Conservation (phyloP, 768 basidiomycete genomes). For the Mycena floridula region DNA sequence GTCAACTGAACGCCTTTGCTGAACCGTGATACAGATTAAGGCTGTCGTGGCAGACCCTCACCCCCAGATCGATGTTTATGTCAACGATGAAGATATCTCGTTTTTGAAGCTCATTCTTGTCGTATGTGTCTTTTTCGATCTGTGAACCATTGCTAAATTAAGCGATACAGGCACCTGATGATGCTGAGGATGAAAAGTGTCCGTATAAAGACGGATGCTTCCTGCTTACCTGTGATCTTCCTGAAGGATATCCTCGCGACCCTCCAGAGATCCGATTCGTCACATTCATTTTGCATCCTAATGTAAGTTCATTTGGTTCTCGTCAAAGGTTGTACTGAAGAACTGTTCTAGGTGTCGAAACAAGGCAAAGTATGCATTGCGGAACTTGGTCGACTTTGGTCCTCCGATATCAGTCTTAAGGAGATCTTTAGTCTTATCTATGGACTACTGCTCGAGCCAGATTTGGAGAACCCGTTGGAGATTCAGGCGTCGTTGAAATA, state of each 20-base stretch:
- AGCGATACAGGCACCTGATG: slow-evolving; percentile 16
- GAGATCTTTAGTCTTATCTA: slow-evolving; percentile 19
- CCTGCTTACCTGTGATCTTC: slow-evolving; percentile 20
- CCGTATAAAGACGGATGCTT: slow-evolving; percentile 20
- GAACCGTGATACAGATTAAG: slow-evolving; percentile 11
- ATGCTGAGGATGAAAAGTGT: slow-evolving; percentile 16
- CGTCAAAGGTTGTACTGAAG: not conserved
- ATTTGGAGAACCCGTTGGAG: slow-evolving; percentile 23
- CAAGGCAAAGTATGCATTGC: slow-evolving; percentile 27
- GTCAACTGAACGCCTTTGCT: not conserved
- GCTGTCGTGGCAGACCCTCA: slow-evolving; percentile 16
- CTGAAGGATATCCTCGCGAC: slow-evolving; percentile 19
- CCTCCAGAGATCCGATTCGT: slow-evolving; percentile 23
- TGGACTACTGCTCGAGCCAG: slow-evolving; percentile 18
- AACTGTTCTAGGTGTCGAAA: slow-evolving; percentile 19
- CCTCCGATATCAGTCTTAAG: slow-evolving; percentile 22
- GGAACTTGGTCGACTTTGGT: slow-evolving; percentile 23
- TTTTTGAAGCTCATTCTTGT: slow-evolving; percentile 22
- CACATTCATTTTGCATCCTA: slow-evolving; percentile 23
- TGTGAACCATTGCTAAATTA: not conserved
- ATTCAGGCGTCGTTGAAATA: slow-evolving; percentile 24
- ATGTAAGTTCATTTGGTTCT: slow-evolving; percentile 11
- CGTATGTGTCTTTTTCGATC: slow-evolving; percentile 6
- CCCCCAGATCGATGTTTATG: slow-evolving; percentile 20
- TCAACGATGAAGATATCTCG: slow-evolving; percentile 20